phyloP scores from a whole-genome alignment of 2,329 filamentous ascomycete genomes.

The Spiromastix sp. region DNA sequence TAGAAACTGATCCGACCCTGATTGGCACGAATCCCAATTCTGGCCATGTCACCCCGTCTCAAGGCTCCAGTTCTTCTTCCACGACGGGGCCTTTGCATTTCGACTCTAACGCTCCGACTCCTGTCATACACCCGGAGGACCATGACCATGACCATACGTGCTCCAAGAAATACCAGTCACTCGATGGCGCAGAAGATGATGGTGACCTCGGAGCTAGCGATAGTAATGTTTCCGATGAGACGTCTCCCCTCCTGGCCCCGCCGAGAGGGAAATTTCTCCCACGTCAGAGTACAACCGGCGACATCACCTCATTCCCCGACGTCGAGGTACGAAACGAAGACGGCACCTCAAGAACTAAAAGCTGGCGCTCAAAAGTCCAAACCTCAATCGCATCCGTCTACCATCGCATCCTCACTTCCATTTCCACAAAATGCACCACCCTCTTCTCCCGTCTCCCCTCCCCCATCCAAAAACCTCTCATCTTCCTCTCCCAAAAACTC shows the following conservation, averaged over 20 bases:
- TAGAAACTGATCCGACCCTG: constrained; percentile 20
- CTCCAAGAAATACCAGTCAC: background rate
- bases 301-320: constrained; percentile 50
- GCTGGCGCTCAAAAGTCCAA: no score
- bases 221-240: background rate
- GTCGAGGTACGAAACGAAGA: constrained; percentile 19
- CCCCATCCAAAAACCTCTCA: constrained; percentile 13
- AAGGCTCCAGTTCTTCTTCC: constrained; percentile 5
- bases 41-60: constrained; percentile 10
- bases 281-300: constrained; percentile 34
- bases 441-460: no score
- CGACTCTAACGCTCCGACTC: constrained; percentile 31
- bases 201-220: no score
- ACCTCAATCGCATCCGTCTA: no score
- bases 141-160: background rate
- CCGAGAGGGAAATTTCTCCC: constrained; percentile 29
- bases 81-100: constrained; percentile 17
- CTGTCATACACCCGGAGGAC: constrained; percentile 19
- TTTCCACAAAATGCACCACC: no score
- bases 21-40: constrained; percentile 4
- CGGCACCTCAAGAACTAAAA: no score
- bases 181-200: background rate
- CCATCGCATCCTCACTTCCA: no score
- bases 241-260: constrained; percentile 17
- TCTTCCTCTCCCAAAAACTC: background rate